A percentile compares a stretch with the other conserved stretches of the same genome.
Conservation (phyloP, 202 grass and related monocot species). For the Cymbopogon flexuosus region DNA sequence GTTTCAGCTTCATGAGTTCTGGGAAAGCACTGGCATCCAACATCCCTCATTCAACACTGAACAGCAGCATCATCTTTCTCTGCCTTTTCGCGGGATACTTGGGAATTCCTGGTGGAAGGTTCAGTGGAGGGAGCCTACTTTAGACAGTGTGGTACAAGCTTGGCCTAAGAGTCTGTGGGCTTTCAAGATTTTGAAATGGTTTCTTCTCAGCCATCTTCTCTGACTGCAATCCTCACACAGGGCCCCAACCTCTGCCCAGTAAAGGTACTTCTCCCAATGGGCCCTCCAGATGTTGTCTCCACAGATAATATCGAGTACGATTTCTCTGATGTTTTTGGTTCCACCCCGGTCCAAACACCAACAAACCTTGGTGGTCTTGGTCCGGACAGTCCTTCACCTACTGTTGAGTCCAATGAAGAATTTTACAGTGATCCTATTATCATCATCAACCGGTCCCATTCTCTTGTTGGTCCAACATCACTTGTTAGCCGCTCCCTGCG, state of each 20-base stretch:
- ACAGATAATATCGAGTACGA: conserved; percentile 72
- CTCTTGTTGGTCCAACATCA: conserved; percentile 68
- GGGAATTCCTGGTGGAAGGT: conserved; percentile 44
- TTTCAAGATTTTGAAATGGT: conserved; percentile 51
- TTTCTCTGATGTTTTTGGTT: conserved; percentile 89
- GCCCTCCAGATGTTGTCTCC: conserved; percentile 37
- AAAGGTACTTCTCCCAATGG: conserved; percentile 69
- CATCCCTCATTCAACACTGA: conserved; percentile 41
- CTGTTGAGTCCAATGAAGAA: conserved; percentile 47
- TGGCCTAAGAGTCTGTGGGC: conserved; percentile 17
- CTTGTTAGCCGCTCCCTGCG: conserved; percentile 51
- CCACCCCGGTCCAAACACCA: conserved; percentile 51
- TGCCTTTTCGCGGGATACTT: conserved; percentile 49
- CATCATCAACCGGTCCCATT: conserved; percentile 78
- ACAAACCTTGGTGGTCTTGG: conserved; percentile 22
- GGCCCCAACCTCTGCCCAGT: conserved; percentile 35
- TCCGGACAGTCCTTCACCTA: conserved; percentile 42
- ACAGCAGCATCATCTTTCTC: conserved; percentile 40
- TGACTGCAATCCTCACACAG: conserved; percentile 34
- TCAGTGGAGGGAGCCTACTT: conserved; percentile 19
- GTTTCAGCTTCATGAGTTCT: conserved; percentile 55
- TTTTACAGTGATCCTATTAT: conserved; percentile 64
- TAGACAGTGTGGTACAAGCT: conserved; percentile 13
- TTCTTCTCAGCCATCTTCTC: conserved; percentile 47
- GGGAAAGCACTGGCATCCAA: conserved; percentile 37